Evolutionary conservation across 495 filamentous ascomycete species (phyloP).

Genomic region (Rhypophila decipiens): DNA sequence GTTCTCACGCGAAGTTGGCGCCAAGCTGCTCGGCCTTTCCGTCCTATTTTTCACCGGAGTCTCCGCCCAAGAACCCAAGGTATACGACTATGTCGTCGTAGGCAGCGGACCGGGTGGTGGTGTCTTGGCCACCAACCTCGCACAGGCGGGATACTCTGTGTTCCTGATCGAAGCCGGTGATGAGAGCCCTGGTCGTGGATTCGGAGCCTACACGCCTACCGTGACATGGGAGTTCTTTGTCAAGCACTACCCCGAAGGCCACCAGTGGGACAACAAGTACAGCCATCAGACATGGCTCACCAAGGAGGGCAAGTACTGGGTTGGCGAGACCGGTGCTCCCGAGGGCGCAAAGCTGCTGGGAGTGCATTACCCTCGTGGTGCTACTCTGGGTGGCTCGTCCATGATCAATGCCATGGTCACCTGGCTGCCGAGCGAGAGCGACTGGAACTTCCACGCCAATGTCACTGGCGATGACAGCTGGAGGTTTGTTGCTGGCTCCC

Average conservation of each 20-base stretch:
- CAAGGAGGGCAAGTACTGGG: conserved; percentile 27
- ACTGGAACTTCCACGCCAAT: conserved; percentile 28
- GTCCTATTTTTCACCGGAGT: conserved; percentile 2
- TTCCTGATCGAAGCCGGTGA: conserved; percentile 55
- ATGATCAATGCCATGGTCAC: conserved; percentile 33
- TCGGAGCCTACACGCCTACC: conserved; percentile 26
- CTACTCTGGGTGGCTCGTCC: conserved; percentile 28
- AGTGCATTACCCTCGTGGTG: conserved; percentile 31
- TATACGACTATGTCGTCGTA: conserved; percentile 33
- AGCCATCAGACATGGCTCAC: conserved; percentile 31
- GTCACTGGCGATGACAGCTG: conserved; percentile 29
- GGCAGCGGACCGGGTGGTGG: conserved; percentile 51
- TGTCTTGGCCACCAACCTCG: conserved; percentile 50
- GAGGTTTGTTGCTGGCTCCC: conserved; percentile 12
- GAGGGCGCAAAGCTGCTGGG: conserved; percentile 24
- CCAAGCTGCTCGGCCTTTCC: conserved; percentile 1
- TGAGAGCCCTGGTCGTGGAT: conserved; percentile 27
- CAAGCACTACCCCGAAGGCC: conserved; percentile 29
- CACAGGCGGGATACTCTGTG: conserved; percentile 49
- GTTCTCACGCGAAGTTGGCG: conserved; percentile 1
- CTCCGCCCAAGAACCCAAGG: conserved; percentile 3
- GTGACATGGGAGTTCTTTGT: conserved; percentile 34
- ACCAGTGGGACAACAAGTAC: conserved; percentile 23
- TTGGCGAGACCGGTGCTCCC: conserved; percentile 26
- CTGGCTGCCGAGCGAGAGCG: conserved; percentile 28